Evolutionary conservation across 75 land plant species (phyloP).

Genomic region (Sequoiadendron giganteum): DNA sequence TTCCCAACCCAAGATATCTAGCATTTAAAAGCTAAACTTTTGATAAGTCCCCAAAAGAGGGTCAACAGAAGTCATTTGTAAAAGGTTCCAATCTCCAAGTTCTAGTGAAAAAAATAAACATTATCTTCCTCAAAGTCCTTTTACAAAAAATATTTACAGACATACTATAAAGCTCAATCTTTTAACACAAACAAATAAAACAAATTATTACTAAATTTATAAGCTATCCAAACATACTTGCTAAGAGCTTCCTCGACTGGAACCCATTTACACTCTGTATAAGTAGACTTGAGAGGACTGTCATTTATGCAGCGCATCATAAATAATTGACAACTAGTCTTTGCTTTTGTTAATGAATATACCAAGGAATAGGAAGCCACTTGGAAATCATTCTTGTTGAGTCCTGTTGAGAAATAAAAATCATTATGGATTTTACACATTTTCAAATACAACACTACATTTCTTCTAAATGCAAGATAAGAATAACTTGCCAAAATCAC

Average conservation of each 20-base stretch:
- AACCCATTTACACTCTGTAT: slow-evolving; percentile 18
- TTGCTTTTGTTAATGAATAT: slow-evolving; percentile 47
- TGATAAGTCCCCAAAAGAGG: background rate
- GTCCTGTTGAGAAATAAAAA: slow-evolving; percentile 28
- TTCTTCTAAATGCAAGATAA: background rate
- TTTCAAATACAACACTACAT: background rate
- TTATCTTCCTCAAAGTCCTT: background rate
- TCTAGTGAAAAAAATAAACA: background rate
- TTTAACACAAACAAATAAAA: background rate
- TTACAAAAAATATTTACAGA: background rate
- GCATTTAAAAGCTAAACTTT: background rate
- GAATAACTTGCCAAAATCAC: background rate
- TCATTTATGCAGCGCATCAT: slow-evolving; percentile 29
- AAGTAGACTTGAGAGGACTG: background rate
- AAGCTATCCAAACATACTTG: slow-evolving; percentile 26
- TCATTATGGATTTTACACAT: background rate
- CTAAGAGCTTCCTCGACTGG: slow-evolving; percentile 33
- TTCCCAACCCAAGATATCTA: background rate
- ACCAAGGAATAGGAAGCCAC: slow-evolving; percentile 23
- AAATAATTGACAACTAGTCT: slow-evolving; percentile 34
- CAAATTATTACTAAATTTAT: background rate
- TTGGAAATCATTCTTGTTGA: slow-evolving; percentile 20
- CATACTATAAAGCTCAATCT: background rate
- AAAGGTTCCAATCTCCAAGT: background rate
- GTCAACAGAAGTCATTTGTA: background rate